Percentiles rank a stretch among this genome's conserved stretches.
These are phyloP conservation scores for Sphaerobolus stellatus DNA, from an alignment of 1,284 basidiomycete species.

Conservation along the genomic window DNA sequence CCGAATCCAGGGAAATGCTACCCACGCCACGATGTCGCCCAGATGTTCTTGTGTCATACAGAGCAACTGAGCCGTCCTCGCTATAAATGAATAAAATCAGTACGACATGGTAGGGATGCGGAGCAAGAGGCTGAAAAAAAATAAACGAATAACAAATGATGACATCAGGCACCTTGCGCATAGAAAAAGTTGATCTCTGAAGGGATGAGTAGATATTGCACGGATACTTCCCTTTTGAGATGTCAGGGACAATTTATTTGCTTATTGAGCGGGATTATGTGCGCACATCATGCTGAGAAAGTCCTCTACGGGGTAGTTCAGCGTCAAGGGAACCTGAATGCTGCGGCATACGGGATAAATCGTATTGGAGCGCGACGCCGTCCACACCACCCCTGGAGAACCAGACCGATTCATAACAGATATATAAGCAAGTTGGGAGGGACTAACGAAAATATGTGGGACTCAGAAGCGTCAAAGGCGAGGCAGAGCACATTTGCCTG, in stretches of 20 bases:
- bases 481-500: constrained; percentile 69
- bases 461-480: constrained; percentile 63
- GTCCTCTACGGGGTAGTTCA: constrained; percentile 21
- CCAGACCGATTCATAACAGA: constrained; percentile 6
- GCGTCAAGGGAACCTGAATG: constrained; percentile 16
- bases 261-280: too few relatives aligned
- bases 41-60: constrained; percentile 52
- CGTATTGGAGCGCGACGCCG: constrained; percentile 56
- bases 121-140: not conserved
- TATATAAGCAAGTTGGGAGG: not conserved
- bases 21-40: constrained; percentile 39
- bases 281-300: constrained; percentile 34
- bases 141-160: constrained; percentile 7
- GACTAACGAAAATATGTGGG: constrained; percentile 62
- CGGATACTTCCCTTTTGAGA: constrained; percentile 17
- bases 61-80: constrained; percentile 64
- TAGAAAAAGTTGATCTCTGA: constrained; percentile 63
- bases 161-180: constrained; percentile 53
- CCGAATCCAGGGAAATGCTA: constrained; percentile 48
- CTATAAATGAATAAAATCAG: constrained; percentile 39
- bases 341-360: constrained; percentile 34
- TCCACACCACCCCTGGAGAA: constrained; percentile 60
- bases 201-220: constrained; percentile 32
- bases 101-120: not conserved
- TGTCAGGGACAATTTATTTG: not conserved